Evolutionary conservation across 2,329 filamentous ascomycete species (phyloP), one percentile per base, ranked within the genome.

Genomic region (Escovopsis sp.): DNA sequence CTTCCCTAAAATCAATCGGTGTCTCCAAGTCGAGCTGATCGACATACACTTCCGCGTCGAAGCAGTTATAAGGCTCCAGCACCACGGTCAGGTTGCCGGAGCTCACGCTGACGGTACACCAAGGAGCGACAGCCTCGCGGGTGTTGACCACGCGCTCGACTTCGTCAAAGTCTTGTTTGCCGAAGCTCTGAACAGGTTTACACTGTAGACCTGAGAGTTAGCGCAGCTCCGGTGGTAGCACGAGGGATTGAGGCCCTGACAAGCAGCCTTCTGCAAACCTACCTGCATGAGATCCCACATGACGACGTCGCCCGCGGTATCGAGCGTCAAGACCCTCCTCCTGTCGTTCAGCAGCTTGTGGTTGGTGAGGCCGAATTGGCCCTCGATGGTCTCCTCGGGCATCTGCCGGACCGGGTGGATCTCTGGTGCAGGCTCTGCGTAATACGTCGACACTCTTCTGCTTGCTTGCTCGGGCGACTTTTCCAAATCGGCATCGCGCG

Each of bases 31-130:
- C 66, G 26, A 92, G 62, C 57, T 96, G 87, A 52, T 98, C 90
- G 1, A 86, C 88, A 53, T 98, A 98, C 56, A 94, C 81, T 51
- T 98, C 90, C 13, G 87, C 90, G 57, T 98, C 90, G 47, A 98
- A 98, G 54, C 87, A 94, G 46, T 92, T 92, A 49, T 90, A 92
- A 28, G 87, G 84, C 51, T 98, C 90, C 14, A 98, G 58, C 14
- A 92, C 79, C 3, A 94, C 88, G 2, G 86, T 88, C 37, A 98
- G 64, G 42, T 83, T 85, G 26, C 90, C 90, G 4, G 88, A 96
- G 46, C 88, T 79, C 15, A 88, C 87, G 50, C 98, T 86, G 35
- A 96, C 81, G 2, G 84, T 84, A 53, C 90, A 98, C 90, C 90
- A 98, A 36, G 93, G 88, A 4, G 88, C 81, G 27, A 96, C 84